Conservation (phyloP, 306 rosid genomes). For the Prinsepia uniflora region DNA sequence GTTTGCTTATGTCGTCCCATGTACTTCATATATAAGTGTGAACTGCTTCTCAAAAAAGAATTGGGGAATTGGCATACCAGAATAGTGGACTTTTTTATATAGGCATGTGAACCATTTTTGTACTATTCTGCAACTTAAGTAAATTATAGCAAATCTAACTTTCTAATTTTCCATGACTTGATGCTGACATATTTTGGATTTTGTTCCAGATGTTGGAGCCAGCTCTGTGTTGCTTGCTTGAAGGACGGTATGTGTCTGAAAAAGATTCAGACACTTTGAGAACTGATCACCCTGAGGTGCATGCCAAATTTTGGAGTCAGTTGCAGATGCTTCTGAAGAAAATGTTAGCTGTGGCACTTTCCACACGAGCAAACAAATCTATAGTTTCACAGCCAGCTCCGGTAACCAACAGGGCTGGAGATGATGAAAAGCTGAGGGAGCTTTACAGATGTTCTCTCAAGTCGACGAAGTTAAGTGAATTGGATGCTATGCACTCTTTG, state of each 20-base stretch:
- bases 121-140: neutral
- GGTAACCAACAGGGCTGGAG: conserved; percentile 46
- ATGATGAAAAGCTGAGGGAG: conserved; percentile 68
- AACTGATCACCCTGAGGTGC: conserved; percentile 44
- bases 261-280: conserved; percentile 39
- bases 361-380: conserved; percentile 45
- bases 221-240: conserved; percentile 74
- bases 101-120: neutral
- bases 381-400: conserved; percentile 40
- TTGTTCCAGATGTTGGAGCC: conserved; percentile 71
- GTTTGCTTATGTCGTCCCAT: neutral
- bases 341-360: conserved; percentile 54
- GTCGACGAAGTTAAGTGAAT: conserved; percentile 46
- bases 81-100: neutral
- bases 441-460: conserved; percentile 77
- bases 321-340: conserved; percentile 83
- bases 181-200: neutral
- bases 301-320: conserved; percentile 75
- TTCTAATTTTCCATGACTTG: neutral
- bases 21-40: neutral
- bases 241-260: conserved; percentile 65
- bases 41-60: too few relatives aligned
- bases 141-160: neutral
- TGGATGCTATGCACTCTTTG: conserved; percentile 55
- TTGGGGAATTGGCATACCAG: neutral